A percentile compares a stretch with the other conserved stretches of the same genome.
Conservation (phyloP, 2,329 filamentous ascomycete species). For the Orbilia oligospora region DNA sequence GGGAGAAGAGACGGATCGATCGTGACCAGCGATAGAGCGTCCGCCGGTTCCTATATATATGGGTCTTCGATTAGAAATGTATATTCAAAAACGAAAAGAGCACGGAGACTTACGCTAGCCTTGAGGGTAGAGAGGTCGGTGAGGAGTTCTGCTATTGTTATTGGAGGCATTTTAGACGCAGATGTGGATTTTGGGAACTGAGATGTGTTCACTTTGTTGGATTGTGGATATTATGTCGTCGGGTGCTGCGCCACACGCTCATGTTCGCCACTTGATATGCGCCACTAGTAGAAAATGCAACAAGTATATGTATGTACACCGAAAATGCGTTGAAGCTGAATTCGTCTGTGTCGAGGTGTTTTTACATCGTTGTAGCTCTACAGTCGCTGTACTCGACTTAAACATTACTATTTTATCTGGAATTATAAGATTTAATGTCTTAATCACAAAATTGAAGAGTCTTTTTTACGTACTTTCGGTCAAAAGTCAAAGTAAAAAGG, state of each 20-base stretch:
- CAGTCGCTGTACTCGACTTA: no score
- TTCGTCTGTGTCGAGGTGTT: no score
- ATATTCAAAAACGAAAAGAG: background rate
- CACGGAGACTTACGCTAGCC: slow-evolving; percentile 36
- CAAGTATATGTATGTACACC: background rate
- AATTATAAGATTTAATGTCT: no score
- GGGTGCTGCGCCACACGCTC: background rate
- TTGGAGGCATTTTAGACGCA: slow-evolving; percentile 43
- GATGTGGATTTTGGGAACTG: slow-evolving; percentile 10
- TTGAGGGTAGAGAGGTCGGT: slow-evolving; percentile 59
- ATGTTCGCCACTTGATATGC: no score
- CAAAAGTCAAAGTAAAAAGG: no score
- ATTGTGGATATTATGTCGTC: background rate
- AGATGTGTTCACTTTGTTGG: background rate
- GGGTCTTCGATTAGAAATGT: background rate
- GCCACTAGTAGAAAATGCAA: background rate
- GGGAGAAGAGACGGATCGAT: slow-evolving; percentile 54
- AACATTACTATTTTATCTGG: no score
- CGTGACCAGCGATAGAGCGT: slow-evolving; percentile 56
- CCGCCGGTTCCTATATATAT: slow-evolving; percentile 40
- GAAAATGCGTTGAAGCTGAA: background rate
- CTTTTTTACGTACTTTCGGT: no score
- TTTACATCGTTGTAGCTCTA: no score
- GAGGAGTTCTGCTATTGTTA: slow-evolving; percentile 59
- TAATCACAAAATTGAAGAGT: no score